These are phyloP conservation scores for Phytopythium helicoides DNA, from an alignment of 352 stramenopile species.

Conservation along the genomic window DNA sequence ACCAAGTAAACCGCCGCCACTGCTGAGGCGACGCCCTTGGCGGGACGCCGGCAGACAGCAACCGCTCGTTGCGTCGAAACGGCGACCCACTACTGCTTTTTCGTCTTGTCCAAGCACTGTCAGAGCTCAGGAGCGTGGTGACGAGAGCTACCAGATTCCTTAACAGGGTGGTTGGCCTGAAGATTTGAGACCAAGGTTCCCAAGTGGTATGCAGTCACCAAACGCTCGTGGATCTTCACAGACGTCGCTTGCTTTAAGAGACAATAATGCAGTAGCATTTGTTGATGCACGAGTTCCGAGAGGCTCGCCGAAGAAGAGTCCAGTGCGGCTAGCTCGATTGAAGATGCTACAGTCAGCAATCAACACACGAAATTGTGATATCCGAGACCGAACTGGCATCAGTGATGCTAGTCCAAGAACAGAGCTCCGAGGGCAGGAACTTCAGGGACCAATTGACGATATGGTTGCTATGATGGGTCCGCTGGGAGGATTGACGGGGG, in stretches of 20 bases:
- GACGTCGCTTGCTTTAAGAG: neutral
- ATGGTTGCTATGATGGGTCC: slow-evolving; percentile 71
- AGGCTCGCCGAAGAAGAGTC: slow-evolving; percentile 63
- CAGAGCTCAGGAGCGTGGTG: too few species aligned
- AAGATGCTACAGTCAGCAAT: slow-evolving; percentile 85
- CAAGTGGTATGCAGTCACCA: slow-evolving; percentile 4
- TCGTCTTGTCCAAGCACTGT: too few species aligned
- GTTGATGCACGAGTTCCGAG: slow-evolving; percentile 9
- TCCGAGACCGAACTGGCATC: slow-evolving; percentile 38
- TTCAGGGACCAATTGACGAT: slow-evolving; percentile 33
- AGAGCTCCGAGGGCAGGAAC: slow-evolving; percentile 19
- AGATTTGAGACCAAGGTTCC: too few species aligned
- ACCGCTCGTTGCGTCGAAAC: too few species aligned
- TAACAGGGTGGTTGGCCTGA: too few species aligned
- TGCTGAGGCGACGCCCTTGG: too few species aligned
- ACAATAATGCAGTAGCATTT: neutral
- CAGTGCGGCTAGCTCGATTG: slow-evolving; percentile 68
- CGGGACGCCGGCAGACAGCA: too few species aligned
- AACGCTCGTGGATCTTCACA: neutral
- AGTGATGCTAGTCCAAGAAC: slow-evolving; percentile 18
- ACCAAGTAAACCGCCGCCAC: too few species aligned
- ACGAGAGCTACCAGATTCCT: too few species aligned
- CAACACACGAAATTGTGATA: slow-evolving; percentile 72
- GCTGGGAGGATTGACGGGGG: slow-evolving; percentile 61
- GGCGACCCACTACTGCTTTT: too few species aligned